phyloP scores from a whole-genome alignment of 176 grass and related monocot species.

The Raddia distichophylla region DNA sequence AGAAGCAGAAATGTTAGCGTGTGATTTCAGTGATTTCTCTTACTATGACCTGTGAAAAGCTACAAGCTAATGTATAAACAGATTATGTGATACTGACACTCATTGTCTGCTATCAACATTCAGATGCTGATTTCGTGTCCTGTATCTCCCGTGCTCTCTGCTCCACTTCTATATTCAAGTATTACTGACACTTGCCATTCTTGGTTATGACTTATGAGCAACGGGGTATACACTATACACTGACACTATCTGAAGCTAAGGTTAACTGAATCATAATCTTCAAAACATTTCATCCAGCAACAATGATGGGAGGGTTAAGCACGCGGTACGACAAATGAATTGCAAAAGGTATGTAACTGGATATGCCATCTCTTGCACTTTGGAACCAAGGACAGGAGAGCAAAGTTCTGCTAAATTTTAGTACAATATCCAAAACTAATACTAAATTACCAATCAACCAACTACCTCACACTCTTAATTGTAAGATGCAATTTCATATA shows the following conservation, averaged over 20 bases:
- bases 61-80: constrained; percentile 4
- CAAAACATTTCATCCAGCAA: not conserved
- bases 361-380: not conserved
- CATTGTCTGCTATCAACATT: constrained; percentile 1
- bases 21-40: not conserved
- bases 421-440: constrained; percentile 44
- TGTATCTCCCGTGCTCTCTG: not conserved
- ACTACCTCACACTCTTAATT: constrained; percentile 31
- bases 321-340: not conserved
- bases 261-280: not conserved
- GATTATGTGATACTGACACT: not conserved
- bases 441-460: constrained; percentile 36
- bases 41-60: constrained; percentile 3
- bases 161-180: not conserved
- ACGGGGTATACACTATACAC: not conserved
- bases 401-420: not conserved
- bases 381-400: constrained; percentile 22
- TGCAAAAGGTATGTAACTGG: not conserved
- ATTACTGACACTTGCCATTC: not conserved
- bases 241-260: not conserved
- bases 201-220: not conserved
- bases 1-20: constrained; percentile 25
- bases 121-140: not conserved
- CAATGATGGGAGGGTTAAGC: not conserved
- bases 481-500: constrained; percentile 46